These are phyloP conservation scores for Globisporangium irregulare DNA, from an alignment of 352 stramenopile species.

Conservation along the genomic window DNA sequence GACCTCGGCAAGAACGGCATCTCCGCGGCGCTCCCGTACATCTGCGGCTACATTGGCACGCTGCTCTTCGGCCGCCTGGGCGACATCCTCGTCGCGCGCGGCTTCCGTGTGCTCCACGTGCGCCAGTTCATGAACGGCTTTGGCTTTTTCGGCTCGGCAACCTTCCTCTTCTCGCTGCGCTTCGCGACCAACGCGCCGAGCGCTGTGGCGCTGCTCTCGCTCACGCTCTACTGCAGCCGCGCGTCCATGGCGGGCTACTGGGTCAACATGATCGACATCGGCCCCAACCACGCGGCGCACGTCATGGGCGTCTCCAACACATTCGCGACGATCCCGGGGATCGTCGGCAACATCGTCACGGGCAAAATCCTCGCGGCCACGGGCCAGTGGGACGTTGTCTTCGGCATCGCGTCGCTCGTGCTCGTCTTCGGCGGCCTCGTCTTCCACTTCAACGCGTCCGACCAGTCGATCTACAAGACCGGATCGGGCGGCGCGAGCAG, in stretches of 20 bases:
- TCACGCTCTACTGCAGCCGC: constrained; percentile 77
- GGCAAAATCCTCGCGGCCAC: constrained; percentile 71
- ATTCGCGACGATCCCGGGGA: constrained; percentile 79
- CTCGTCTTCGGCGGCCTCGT: constrained; percentile 67
- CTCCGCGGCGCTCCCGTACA: constrained; percentile 68
- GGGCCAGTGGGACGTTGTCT: constrained; percentile 80
- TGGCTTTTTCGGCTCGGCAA: constrained; percentile 66
- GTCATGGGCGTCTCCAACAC: constrained; percentile 89
- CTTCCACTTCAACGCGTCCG: constrained; percentile 76
- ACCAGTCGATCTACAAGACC: constrained; percentile 67
- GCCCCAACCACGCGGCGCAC: constrained; percentile 70
- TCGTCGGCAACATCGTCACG: constrained; percentile 84
- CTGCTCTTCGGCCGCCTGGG: constrained; percentile 68
- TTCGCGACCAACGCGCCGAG: constrained; percentile 47
- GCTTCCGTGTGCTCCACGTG: constrained; percentile 67
- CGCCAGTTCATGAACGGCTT: constrained; percentile 77
- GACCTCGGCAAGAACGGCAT: constrained; percentile 69
- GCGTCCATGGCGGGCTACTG: constrained; percentile 79
- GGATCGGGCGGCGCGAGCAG: background rate
- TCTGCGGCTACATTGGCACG: constrained; percentile 74
- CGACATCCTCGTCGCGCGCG: constrained; percentile 62
- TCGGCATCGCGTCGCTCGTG: constrained; percentile 69
- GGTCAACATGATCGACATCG: constrained; percentile 91
- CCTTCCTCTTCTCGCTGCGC: constrained; percentile 72
- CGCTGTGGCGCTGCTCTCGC: constrained; percentile 64